These are phyloP conservation scores for Bocquillonia castaneifolia DNA, from an alignment of 441 rosid genomes.

Conservation along the genomic window DNA sequence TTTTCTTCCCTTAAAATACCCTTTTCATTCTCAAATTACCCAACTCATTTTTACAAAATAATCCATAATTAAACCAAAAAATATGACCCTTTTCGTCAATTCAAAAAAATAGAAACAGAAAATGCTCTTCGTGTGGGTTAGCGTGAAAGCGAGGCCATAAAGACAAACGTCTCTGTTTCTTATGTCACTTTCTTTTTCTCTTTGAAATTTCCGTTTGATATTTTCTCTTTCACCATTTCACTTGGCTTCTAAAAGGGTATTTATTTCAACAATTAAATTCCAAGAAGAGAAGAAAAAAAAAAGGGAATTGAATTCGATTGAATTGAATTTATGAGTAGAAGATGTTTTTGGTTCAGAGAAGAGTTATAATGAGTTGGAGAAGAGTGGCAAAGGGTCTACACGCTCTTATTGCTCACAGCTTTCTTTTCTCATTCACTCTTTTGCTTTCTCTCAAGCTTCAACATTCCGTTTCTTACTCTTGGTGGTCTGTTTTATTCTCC, in stretches of 20 bases:
- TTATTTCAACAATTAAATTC: neutral
- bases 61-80: neutral
- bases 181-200: constrained; percentile 27
- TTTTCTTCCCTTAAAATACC: neutral
- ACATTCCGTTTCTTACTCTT: constrained; percentile 44
- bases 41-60: neutral
- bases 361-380: constrained; percentile 66
- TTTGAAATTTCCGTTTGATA: constrained; percentile 34
- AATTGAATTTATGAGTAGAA: neutral
- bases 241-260: neutral
- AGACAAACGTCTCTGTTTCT: neutral
- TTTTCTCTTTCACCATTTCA: neutral
- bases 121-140: constrained; percentile 13
- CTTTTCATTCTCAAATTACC: neutral
- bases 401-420: constrained; percentile 54
- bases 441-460: constrained; percentile 72
- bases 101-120: no score
- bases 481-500: constrained; percentile 56
- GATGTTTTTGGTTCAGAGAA: constrained; percentile 48
- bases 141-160: constrained; percentile 41
- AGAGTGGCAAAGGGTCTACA: constrained; percentile 67
- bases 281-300: no score
- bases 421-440: constrained; percentile 74
- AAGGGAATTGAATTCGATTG: constrained; percentile 1
- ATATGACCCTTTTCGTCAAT: constrained; percentile 22